A percentile compares a stretch with the other conserved stretches of the same genome.
Evolutionary conservation across 2,329 filamentous ascomycete genomes (phyloP).

Genomic region (Xylariaceae sp.): DNA sequence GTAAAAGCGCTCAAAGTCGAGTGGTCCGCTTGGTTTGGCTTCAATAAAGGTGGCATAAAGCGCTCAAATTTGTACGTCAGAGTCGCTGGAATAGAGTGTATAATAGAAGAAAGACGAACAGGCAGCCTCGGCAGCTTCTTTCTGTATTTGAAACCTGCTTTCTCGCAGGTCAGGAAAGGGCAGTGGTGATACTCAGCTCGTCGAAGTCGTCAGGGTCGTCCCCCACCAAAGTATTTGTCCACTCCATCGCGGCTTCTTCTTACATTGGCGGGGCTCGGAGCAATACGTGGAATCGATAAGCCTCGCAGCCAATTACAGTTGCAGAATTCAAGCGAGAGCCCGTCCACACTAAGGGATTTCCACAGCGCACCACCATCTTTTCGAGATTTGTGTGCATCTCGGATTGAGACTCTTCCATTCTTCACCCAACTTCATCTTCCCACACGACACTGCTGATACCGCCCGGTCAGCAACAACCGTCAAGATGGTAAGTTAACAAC

Average conservation of each 20-base stretch:
- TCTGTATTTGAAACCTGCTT: not conserved
- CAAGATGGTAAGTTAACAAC: constrained; percentile 65
- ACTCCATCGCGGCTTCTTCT: constrained; percentile 22
- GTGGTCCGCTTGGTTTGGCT: no score
- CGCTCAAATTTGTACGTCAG: no score
- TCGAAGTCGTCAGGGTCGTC: constrained; percentile 22
- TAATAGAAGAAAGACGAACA: no score
- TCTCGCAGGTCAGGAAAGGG: not conserved
- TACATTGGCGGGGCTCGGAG: no score
- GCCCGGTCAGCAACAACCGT: constrained; percentile 47
- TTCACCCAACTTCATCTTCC: constrained; percentile 11
- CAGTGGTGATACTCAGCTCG: not conserved
- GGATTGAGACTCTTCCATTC: constrained; percentile 8
- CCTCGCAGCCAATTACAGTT: constrained; percentile 9
- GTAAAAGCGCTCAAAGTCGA: no score
- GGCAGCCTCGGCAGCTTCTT: no score
- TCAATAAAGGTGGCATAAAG: no score
- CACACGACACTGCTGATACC: constrained; percentile 23
- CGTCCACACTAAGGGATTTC: constrained; percentile 32
- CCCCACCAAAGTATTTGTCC: constrained; percentile 18
- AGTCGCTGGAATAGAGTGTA: no score
- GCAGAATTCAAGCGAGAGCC: constrained; percentile 31
- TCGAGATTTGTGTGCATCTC: not conserved
- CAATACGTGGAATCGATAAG: no score
- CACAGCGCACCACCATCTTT: constrained; percentile 25